phyloP scores from a whole-genome alignment of 2,329 filamentous ascomycete species.

The Penicillium concentricum region DNA sequence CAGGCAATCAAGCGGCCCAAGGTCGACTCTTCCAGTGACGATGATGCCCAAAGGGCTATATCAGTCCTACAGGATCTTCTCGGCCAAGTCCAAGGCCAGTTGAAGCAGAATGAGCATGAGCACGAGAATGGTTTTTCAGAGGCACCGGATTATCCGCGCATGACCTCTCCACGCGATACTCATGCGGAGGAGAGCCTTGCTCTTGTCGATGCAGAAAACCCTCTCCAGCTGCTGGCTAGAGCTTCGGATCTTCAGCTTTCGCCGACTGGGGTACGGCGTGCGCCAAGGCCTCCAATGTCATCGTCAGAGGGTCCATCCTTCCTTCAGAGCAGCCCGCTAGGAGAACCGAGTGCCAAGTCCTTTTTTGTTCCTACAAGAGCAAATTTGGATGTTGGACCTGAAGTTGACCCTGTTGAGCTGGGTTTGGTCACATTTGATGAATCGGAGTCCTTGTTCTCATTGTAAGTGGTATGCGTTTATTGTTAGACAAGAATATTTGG shows the following conservation, averaged over 20 bases:
- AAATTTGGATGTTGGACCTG: slow-evolving; percentile 61
- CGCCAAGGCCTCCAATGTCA: slow-evolving; percentile 25
- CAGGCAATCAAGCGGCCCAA: slow-evolving; percentile 63
- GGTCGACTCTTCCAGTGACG: slow-evolving; percentile 43
- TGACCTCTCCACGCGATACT: slow-evolving; percentile 23
- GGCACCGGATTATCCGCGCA: slow-evolving; percentile 24
- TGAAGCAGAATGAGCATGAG: slow-evolving; percentile 28
- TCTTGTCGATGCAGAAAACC: slow-evolving; percentile 72
- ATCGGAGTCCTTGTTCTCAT: slow-evolving; percentile 62
- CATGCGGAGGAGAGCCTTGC: slow-evolving; percentile 55
- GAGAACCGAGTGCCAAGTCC: slow-evolving; percentile 47
- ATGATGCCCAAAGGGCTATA: slow-evolving; percentile 44
- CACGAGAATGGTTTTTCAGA: slow-evolving; percentile 34
- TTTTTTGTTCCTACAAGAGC: slow-evolving; percentile 68
- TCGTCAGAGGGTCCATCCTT: slow-evolving; percentile 40
- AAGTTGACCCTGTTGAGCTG: slow-evolving; percentile 67
- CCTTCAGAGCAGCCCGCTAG: slow-evolving; percentile 4
- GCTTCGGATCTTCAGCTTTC: slow-evolving; percentile 68
- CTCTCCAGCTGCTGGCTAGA: slow-evolving; percentile 68
- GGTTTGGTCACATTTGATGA: slow-evolving; percentile 67
- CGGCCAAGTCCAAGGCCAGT: slow-evolving; percentile 46
- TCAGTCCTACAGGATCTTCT: slow-evolving; percentile 53
- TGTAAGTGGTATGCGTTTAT: slow-evolving; percentile 50
- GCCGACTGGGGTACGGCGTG: slow-evolving; percentile 31
- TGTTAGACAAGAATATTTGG: neutral